These are phyloP conservation scores for Pichia cactophila DNA, from an alignment of 1,139 yeast genomes.

Conservation along the genomic window DNA sequence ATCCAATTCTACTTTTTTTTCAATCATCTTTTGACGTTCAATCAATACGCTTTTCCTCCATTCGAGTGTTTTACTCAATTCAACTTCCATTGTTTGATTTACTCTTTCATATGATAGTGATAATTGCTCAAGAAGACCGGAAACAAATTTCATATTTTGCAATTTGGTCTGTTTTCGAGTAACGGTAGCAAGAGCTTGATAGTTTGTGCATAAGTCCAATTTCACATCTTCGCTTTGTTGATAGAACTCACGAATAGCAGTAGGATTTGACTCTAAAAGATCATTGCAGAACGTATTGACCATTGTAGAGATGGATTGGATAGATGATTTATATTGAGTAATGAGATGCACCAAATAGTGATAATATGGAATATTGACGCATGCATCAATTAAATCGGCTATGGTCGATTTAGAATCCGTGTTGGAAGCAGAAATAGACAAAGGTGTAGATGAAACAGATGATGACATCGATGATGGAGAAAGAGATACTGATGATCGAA, in stretches of 20 bases:
- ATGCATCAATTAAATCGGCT: slow-evolving; percentile 24
- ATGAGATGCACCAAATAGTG: slow-evolving; percentile 24
- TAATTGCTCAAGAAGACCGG: slow-evolving; percentile 23
- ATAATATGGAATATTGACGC: slow-evolving; percentile 23
- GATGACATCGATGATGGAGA: slow-evolving; percentile 6
- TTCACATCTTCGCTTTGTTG: slow-evolving; percentile 21
- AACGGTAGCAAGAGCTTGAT: slow-evolving; percentile 26
- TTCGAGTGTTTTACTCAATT: slow-evolving; percentile 19
- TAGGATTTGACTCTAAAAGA: slow-evolving; percentile 25
- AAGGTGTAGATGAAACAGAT: slow-evolving; percentile 5
- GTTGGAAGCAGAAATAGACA: background rate
- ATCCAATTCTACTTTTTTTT: slow-evolving; percentile 16
- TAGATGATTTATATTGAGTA: slow-evolving; percentile 23
- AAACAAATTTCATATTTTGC: slow-evolving; percentile 23
- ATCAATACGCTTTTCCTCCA: slow-evolving; percentile 19
- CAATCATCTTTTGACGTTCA: slow-evolving; percentile 21
- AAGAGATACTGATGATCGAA: background rate
- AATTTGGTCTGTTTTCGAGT: slow-evolving; percentile 25
- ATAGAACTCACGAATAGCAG: slow-evolving; percentile 25
- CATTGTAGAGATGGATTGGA: slow-evolving; percentile 21
- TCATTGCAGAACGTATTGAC: slow-evolving; percentile 23
- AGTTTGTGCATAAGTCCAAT: slow-evolving; percentile 22
- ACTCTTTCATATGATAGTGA: slow-evolving; percentile 21
- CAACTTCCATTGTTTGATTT: slow-evolving; percentile 15
- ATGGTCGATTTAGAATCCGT: slow-evolving; percentile 8